These are phyloP conservation scores for Fraxinus floribunda DNA, from an alignment of 305 asterid species.

Conservation along the genomic window DNA sequence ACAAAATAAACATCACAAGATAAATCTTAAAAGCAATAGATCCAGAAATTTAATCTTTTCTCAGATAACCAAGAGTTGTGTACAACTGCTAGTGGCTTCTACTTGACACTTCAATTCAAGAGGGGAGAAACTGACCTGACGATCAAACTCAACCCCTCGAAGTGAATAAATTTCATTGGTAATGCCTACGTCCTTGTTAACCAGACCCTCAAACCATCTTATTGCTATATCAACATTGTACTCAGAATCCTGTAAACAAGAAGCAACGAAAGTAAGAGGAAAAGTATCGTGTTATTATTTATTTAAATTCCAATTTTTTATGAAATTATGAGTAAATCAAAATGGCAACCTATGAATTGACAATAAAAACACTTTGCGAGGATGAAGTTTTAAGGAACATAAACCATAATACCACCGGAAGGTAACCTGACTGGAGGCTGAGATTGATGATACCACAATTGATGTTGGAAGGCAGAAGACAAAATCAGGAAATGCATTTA, in stretches of 20 bases:
- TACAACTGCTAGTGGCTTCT: not conserved
- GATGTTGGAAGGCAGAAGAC: not conserved
- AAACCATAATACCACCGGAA: not conserved
- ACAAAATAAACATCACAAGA: not conserved
- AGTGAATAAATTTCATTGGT: constrained; percentile 80
- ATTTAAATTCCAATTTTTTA: not conserved
- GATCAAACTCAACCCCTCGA: constrained; percentile 75
- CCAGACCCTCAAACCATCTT: constrained; percentile 82
- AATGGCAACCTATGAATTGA: not conserved
- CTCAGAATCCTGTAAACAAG: not conserved
- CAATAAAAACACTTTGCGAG: not conserved
- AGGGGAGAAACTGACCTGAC: constrained; percentile 67
- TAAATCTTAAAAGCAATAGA: not conserved
- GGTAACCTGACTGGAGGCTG: not conserved
- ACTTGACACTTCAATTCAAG: not conserved
- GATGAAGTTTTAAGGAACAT: not conserved
- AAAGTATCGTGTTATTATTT: not conserved
- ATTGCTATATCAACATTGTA: constrained; percentile 30
- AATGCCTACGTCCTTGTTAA: constrained; percentile 56
- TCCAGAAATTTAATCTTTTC: not conserved
- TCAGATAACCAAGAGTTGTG: not conserved
- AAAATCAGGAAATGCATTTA: not conserved
- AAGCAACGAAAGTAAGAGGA: not conserved
- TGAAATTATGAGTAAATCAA: not conserved
- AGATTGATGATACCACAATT: not conserved